phyloP scores from a whole-genome alignment of 495 filamentous ascomycete species.

The Hypoxylon perforatum region DNA sequence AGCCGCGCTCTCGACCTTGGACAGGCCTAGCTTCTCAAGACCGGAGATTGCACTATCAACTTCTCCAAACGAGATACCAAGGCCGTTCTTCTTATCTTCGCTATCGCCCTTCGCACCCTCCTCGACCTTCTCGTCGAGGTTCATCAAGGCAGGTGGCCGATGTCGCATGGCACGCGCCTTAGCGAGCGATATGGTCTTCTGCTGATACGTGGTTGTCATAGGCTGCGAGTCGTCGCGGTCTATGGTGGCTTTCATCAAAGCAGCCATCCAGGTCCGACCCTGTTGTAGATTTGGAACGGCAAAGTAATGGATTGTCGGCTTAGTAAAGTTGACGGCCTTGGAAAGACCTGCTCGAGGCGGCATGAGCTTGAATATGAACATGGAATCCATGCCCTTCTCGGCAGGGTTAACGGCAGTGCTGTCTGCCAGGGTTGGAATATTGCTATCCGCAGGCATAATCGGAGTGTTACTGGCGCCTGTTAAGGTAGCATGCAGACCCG shows the following conservation, averaged over 20 bases:
- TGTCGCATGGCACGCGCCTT: slow-evolving; percentile 86
- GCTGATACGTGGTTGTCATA: slow-evolving; percentile 91
- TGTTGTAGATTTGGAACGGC: slow-evolving; percentile 89
- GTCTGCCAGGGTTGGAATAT: slow-evolving; percentile 64
- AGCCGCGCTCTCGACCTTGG: slow-evolving; percentile 50
- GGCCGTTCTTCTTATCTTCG: slow-evolving; percentile 50
- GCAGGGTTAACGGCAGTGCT: slow-evolving; percentile 54
- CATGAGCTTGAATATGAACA: slow-evolving; percentile 98
- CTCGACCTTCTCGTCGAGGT: slow-evolving; percentile 66
- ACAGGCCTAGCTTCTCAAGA: slow-evolving; percentile 56
- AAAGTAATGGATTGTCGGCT: slow-evolving; percentile 96
- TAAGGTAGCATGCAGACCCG: slow-evolving; percentile 88
- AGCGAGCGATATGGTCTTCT: slow-evolving; percentile 88
- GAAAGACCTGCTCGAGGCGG: slow-evolving; percentile 89
- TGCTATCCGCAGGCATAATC: slow-evolving; percentile 74
- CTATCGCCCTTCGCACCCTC: slow-evolving; percentile 40
- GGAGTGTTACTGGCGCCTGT: slow-evolving; percentile 85
- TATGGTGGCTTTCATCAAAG: slow-evolving; percentile 98
- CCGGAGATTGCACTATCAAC: slow-evolving; percentile 62
- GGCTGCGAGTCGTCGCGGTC: slow-evolving; percentile 85
- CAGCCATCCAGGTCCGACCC: slow-evolving; percentile 97
- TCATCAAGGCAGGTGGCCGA: slow-evolving; percentile 88
- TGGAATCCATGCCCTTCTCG: slow-evolving; percentile 62
- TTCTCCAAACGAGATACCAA: slow-evolving; percentile 62
- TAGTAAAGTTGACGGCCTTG: slow-evolving; percentile 95